These are phyloP conservation scores for Candida hungchunana DNA, from an alignment of 805 yeast species.

Conservation along the genomic window DNA sequence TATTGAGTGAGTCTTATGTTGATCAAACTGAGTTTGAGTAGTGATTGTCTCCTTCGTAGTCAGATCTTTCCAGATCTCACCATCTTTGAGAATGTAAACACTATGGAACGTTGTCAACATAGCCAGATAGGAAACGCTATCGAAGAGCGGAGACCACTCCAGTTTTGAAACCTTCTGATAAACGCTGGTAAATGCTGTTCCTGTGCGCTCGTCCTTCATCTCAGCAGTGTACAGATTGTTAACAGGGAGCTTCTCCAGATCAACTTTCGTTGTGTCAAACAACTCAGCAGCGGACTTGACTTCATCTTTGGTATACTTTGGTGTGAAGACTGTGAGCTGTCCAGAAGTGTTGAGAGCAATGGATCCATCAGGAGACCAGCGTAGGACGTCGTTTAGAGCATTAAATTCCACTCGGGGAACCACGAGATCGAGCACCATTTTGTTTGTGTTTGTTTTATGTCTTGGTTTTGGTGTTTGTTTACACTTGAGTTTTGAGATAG, in stretches of 20 bases:
- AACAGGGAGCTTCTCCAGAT: conserved; percentile 13
- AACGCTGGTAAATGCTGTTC: conserved; percentile 14
- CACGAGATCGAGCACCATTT: conserved; percentile 11
- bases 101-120: conserved; percentile 19
- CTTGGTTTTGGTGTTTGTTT: background rate
- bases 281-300: conserved; percentile 14
- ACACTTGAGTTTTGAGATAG: too few species aligned
- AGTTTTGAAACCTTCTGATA: conserved; percentile 13
- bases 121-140: conserved; percentile 17
- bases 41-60: conserved; percentile 6
- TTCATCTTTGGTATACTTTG: conserved; percentile 17
- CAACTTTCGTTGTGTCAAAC: conserved; percentile 16
- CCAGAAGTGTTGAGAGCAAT: conserved; percentile 21
- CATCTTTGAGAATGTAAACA: conserved; percentile 15
- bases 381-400: conserved; percentile 9
- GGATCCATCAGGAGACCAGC: conserved; percentile 26
- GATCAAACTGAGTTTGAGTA: conserved; percentile 16
- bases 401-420: conserved; percentile 20
- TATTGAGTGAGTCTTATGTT: conserved; percentile 14
- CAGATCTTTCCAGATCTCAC: conserved; percentile 13
- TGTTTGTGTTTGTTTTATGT: too few species aligned
- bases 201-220: conserved; percentile 17
- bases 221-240: conserved; percentile 11
- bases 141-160: conserved; percentile 24
- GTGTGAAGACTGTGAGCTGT: conserved; percentile 20